phyloP scores from a whole-genome alignment of 1,139 yeast genomes.

The Blastobotrys aristatus region DNA sequence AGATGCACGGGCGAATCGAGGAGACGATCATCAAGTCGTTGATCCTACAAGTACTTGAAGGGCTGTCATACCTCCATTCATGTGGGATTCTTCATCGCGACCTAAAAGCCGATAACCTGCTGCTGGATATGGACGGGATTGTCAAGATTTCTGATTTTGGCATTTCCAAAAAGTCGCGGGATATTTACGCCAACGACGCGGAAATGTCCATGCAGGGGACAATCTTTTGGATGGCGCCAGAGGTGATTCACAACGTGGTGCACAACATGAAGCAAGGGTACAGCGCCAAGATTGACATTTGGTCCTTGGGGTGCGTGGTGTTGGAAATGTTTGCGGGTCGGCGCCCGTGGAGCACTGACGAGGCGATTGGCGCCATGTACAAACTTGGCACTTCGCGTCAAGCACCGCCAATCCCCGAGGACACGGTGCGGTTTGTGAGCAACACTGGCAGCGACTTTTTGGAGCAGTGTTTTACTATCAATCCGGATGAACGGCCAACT shows the following conservation, averaged over 20 bases:
- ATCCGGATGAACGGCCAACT: slow-evolving; percentile 84
- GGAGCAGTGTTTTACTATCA: slow-evolving; percentile 67
- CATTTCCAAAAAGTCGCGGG: slow-evolving; percentile 80
- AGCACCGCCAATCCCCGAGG: slow-evolving; percentile 95
- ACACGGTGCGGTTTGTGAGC: slow-evolving; percentile 61
- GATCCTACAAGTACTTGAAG: slow-evolving; percentile 75
- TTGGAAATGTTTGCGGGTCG: slow-evolving; percentile 81
- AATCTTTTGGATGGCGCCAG: slow-evolving; percentile 99
- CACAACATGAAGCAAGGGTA: slow-evolving; percentile 84
- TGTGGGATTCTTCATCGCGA: slow-evolving; percentile 92
- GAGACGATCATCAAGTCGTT: slow-evolving; percentile 68
- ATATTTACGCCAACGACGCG: slow-evolving; percentile 84
- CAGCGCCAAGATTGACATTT: slow-evolving; percentile 77
- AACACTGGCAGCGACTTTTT: slow-evolving; percentile 64
- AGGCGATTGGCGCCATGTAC: slow-evolving; percentile 49
- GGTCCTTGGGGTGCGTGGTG: slow-evolving; percentile 92
- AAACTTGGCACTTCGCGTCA: slow-evolving; percentile 65
- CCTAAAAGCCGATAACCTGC: slow-evolving; percentile 87
- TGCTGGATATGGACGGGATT: slow-evolving; percentile 86
- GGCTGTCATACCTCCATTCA: slow-evolving; percentile 78
- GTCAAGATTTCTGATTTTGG: slow-evolving; percentile 98
- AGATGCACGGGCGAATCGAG: slow-evolving; percentile 81
- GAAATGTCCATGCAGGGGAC: slow-evolving; percentile 99
- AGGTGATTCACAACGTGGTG: slow-evolving; percentile 77
- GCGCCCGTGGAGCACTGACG: slow-evolving; percentile 48